These are phyloP conservation scores for Thelephora terrestris DNA, from an alignment of 1,284 basidiomycete genomes.

Conservation along the genomic window DNA sequence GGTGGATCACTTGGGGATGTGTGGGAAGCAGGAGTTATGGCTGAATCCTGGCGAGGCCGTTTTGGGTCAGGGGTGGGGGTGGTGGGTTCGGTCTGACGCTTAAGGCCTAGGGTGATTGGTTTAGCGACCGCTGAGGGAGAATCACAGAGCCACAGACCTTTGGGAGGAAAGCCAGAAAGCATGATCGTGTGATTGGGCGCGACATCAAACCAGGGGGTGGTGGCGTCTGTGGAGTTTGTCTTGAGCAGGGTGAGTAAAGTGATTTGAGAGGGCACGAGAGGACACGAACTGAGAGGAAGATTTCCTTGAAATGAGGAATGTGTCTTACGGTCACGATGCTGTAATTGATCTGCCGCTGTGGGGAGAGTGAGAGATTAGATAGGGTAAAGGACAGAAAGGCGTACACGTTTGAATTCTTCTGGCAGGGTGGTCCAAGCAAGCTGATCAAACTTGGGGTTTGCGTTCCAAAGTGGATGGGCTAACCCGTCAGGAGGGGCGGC, in stretches of 20 bases:
- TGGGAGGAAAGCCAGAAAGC: not conserved
- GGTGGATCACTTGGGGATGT: not conserved
- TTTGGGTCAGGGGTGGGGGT: not conserved
- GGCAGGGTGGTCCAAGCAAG: slow-evolving; percentile 58
- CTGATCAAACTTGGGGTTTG: slow-evolving; percentile 38
- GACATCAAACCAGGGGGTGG: not conserved
- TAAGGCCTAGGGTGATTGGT: not conserved
- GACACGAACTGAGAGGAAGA: not conserved
- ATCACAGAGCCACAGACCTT: not conserved
- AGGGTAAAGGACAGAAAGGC: not conserved
- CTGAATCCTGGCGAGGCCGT: not conserved
- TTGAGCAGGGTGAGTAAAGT: not conserved
- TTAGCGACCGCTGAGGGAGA: not conserved
- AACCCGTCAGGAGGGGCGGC: slow-evolving; percentile 44
- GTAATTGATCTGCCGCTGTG: not conserved
- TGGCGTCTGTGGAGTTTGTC: not conserved
- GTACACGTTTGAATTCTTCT: slow-evolving; percentile 50
- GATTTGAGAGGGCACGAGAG: not conserved
- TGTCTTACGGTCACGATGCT: not conserved
- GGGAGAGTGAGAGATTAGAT: not conserved
- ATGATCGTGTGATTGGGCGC: not conserved
- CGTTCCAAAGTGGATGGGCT: slow-evolving; percentile 46
- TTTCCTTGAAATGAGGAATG: not conserved
- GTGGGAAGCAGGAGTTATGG: not conserved
- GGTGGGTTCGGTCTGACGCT: not conserved